phyloP scores from a whole-genome alignment of 768 basidiomycete genomes.

The Naganishia kalamii region DNA sequence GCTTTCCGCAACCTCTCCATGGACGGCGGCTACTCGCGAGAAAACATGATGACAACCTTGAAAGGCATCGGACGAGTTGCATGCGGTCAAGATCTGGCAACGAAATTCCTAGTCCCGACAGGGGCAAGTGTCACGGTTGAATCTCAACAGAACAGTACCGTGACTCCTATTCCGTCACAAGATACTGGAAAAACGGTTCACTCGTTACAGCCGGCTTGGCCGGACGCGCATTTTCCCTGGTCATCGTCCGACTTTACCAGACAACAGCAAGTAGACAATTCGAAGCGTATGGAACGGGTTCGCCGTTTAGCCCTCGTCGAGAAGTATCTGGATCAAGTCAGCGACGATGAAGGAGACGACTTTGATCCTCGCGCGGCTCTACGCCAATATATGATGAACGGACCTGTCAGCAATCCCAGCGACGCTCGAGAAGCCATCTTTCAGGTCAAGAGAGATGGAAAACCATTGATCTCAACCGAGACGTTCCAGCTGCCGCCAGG shows the following conservation, averaged over 20 bases:
- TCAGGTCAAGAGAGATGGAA: conserved; percentile 10
- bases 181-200: background rate
- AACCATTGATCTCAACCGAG: conserved; percentile 6
- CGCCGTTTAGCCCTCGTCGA: conserved; percentile 17
- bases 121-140: conserved; percentile 6
- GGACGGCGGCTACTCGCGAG: background rate
- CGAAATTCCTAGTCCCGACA: conserved; percentile 15
- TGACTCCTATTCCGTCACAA: background rate
- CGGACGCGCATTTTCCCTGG: conserved; percentile 20
- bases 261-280: conserved; percentile 6
- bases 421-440: conserved; percentile 22
- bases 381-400: background rate
- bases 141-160: conserved; percentile 1
- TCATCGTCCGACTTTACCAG: conserved; percentile 5
- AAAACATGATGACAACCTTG: conserved; percentile 12
- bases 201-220: conserved; percentile 9
- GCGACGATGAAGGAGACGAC: conserved; percentile 19
- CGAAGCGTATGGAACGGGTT: background rate
- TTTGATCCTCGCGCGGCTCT: conserved; percentile 1
- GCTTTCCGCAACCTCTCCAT: conserved; percentile 9
- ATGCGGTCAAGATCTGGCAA: background rate
- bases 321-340: conserved; percentile 19
- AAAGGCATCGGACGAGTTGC: conserved; percentile 17
- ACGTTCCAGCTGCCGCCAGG: conserved; percentile 5
- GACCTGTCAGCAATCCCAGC: background rate